phyloP scores from a whole-genome alignment of 1,139 yeast genomes.

The Eremothecium coryli region DNA sequence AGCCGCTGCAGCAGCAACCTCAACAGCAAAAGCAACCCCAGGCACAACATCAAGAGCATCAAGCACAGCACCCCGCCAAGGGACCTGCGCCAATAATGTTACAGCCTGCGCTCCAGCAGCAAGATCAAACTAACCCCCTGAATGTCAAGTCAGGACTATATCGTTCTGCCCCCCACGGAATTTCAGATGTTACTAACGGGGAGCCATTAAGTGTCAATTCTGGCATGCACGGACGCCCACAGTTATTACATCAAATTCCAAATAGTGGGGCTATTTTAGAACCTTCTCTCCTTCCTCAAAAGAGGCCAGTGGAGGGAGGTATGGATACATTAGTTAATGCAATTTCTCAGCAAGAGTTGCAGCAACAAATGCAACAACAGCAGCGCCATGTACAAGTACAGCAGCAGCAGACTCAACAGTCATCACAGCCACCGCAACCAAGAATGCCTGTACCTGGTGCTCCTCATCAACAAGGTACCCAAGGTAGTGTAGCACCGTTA shows the following conservation, averaged over 20 bases:
- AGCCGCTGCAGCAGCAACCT: constrained; percentile 16
- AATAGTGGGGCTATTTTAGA: background rate
- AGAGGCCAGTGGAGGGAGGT: constrained; percentile 26
- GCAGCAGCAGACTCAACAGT: too few relatives aligned
- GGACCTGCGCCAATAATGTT: constrained; percentile 22
- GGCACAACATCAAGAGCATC: constrained; percentile 8
- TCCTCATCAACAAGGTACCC: constrained; percentile 10
- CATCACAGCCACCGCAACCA: constrained; percentile 11
- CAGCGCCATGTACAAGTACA: constrained; percentile 4
- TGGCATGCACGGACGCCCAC: constrained; percentile 12
- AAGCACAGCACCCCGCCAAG: constrained; percentile 7
- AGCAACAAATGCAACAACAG: constrained; percentile 11
- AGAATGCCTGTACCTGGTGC: constrained; percentile 11
- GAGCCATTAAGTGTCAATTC: constrained; percentile 6
- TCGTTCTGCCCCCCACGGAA: constrained; percentile 2
- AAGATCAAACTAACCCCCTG: constrained; percentile 27
- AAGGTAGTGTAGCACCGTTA: constrained; percentile 8
- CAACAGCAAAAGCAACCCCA: constrained; percentile 10
- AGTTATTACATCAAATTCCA: constrained; percentile 6
- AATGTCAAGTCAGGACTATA: constrained; percentile 13
- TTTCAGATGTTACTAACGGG: background rate
- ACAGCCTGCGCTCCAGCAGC: constrained; percentile 26
- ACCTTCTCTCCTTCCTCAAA: constrained; percentile 15
- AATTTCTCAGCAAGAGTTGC: constrained; percentile 10
- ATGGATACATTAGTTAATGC: constrained; percentile 28